Percentiles rank a stretch among this genome's conserved stretches.
These are phyloP conservation scores for Cichorium intybus DNA, from an alignment of 140 eudicot genomes.

Conservation along the genomic window DNA sequence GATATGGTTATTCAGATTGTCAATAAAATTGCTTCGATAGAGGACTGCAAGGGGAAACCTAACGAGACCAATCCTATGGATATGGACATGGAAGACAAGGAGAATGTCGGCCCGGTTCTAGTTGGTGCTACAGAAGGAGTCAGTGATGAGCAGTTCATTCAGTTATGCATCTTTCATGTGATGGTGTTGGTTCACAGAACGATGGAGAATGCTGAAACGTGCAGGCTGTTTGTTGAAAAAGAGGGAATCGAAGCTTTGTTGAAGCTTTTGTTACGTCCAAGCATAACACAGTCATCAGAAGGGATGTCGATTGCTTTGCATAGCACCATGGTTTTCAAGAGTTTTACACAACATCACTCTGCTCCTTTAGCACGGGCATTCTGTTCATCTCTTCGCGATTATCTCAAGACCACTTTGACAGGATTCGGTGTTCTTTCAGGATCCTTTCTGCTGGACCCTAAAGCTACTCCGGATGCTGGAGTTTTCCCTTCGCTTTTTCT, in stretches of 20 bases:
- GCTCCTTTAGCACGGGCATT: constrained; percentile 90
- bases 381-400: constrained; percentile 74
- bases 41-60: constrained; percentile 53
- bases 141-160: constrained; percentile 76
- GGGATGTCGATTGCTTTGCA: constrained; percentile 98
- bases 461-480: constrained; percentile 49
- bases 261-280: constrained; percentile 80
- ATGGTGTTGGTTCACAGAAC: constrained; percentile 95
- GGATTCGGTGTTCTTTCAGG: constrained; percentile 56
- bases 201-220: constrained; percentile 95
- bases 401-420: constrained; percentile 65
- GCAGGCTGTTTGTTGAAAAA: constrained; percentile 93
- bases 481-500: constrained; percentile 85
- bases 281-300: constrained; percentile 84
- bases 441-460: constrained; percentile 80
- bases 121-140: constrained; percentile 50
- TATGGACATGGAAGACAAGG: constrained; percentile 72
- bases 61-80: constrained; percentile 61
- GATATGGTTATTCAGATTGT: constrained; percentile 79
- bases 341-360: constrained; percentile 91
- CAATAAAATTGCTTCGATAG: constrained; percentile 55
- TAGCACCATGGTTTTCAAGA: constrained; percentile 94
- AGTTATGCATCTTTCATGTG: constrained; percentile 80
- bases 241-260: constrained; percentile 78
- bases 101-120: constrained; percentile 41